Evolutionary conservation across 2,329 filamentous ascomycete species (phyloP), one percentile per base, ranked within the genome.

Genomic region (Stagonosporopsis tanaceti): DNA sequence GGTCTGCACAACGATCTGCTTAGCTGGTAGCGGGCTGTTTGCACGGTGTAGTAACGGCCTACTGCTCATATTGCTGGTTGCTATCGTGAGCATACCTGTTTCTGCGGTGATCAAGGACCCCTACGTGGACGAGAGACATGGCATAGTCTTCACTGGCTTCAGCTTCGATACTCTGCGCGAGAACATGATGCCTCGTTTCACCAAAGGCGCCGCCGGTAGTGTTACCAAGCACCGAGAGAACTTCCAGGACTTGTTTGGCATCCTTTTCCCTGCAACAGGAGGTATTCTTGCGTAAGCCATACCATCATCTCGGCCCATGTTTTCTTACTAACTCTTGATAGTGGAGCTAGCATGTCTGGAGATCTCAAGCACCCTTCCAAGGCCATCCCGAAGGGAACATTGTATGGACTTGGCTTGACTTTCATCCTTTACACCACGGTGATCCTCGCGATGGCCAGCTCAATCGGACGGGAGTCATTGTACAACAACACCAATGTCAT

Each of bases 271-370:
- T 34, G 86, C 87, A 2, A 89, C 86, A 2, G 85, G 85, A 5
- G 81, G 79, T 4, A 86, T 85, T 25, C 85, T 86, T 66, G 83
- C 84, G 79, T 82, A 73, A 65, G 79, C 78, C 24, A 8, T 20
- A 3, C 24, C 3, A 9, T 2, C 12, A 35, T 20, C 22, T 17
- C 14, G 11, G 2, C 20, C 32, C 2, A 1, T 35, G 22, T n/a
- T n/a, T 8, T 28, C n/a, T 34, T n/a, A 41, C 60, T 67, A 22
- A 65, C 27, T 85, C 86, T 72, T 37, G 3, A 12, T 47, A 84
- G 81, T 42, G 93, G 93, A 17, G 92, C 92, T 6, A 94, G 91
- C 65, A 96, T 96, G 92, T 96, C 92, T 7, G 92, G 92, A 17
- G 92, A 96, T 71, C 77, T 96, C 47, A 89, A 85, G 60, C 89